Percentiles rank a stretch among this genome's conserved stretches.
These are phyloP conservation scores for Auricularia heimuer DNA, from an alignment of 768 basidiomycete species.

Conservation along the genomic window DNA sequence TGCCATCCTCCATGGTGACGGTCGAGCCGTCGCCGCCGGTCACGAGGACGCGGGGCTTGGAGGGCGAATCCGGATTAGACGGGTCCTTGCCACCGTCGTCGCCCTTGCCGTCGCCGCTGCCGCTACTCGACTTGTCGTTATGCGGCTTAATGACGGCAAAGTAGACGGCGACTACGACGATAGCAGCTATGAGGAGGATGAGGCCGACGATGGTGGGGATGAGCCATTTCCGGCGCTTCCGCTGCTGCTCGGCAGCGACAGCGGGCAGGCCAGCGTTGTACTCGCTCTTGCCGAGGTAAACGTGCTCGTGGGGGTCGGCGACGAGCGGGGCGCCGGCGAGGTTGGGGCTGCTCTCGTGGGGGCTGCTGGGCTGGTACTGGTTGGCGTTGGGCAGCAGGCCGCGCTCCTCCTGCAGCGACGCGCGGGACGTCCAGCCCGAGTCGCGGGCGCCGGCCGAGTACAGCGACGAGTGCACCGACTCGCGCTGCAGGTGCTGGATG, in stretches of 20 bases:
- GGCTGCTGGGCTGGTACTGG: background rate
- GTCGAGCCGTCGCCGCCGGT: slow-evolving; percentile 63
- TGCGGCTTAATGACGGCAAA: slow-evolving; percentile 13
- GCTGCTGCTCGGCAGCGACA: background rate
- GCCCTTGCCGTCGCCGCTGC: background rate
- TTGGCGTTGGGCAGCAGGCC: background rate
- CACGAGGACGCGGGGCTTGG: slow-evolving; percentile 19
- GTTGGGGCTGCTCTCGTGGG: background rate
- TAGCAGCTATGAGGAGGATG: slow-evolving; percentile 10
- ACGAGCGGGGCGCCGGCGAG: background rate
- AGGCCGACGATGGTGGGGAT: slow-evolving; percentile 2
- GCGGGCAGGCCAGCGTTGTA: background rate
- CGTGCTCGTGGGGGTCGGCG: background rate
- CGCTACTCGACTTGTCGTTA: slow-evolving; percentile 3
- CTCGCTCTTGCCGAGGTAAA: background rate
- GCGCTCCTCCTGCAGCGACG: background rate
- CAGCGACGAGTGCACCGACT: background rate
- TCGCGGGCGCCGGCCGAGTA: background rate
- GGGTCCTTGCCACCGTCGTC: background rate
- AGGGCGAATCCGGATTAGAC: slow-evolving; percentile 7
- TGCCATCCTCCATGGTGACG: slow-evolving; percentile 55
- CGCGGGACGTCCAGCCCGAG: slow-evolving; percentile 1
- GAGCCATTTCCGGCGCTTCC: background rate
- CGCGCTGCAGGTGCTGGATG: background rate
- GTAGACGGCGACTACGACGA: slow-evolving; percentile 14